A percentile compares a stretch with the other conserved stretches of the same genome.
Conservation (phyloP, 805 yeast genomes). For the Maudiozyma saulgeensis region DNA sequence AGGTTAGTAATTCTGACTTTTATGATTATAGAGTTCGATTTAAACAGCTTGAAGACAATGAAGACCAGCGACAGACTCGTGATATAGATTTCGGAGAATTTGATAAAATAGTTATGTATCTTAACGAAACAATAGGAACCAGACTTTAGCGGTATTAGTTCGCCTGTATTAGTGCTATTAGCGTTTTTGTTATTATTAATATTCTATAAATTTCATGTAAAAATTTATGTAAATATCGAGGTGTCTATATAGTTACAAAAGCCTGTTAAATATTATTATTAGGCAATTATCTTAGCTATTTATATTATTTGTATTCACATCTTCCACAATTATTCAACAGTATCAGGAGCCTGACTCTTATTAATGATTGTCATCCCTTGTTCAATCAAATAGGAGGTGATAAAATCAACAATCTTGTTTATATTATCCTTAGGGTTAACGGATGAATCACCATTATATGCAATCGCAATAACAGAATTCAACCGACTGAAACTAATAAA, state of each 20-base stretch:
- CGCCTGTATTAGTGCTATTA: neutral
- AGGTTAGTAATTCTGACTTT: constrained; percentile 1
- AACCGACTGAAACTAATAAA: neutral
- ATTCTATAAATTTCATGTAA: too few relatives aligned
- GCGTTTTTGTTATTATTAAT: neutral
- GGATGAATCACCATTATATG: neutral
- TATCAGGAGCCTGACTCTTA: neutral
- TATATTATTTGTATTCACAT: neutral
- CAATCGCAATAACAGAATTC: neutral
- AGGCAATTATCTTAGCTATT: neutral
- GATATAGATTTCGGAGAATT: constrained; percentile 14
- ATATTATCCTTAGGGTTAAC: neutral
- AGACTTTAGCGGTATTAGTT: constrained; percentile 9
- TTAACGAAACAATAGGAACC: constrained; percentile 22
- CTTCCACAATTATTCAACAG: neutral
- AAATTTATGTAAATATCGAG: too few relatives aligned
- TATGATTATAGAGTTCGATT: constrained; percentile 9
- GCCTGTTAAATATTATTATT: neutral
- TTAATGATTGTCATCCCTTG: neutral
- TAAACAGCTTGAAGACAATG: constrained; percentile 7
- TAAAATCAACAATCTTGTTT: neutral
- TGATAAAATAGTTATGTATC: constrained; percentile 17
- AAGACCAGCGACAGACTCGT: neutral
- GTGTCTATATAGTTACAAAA: too few relatives aligned
- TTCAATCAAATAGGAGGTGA: neutral